These are phyloP conservation scores for Monsonia emarginata DNA, from an alignment of 441 rosid species.

Conservation along the genomic window DNA sequence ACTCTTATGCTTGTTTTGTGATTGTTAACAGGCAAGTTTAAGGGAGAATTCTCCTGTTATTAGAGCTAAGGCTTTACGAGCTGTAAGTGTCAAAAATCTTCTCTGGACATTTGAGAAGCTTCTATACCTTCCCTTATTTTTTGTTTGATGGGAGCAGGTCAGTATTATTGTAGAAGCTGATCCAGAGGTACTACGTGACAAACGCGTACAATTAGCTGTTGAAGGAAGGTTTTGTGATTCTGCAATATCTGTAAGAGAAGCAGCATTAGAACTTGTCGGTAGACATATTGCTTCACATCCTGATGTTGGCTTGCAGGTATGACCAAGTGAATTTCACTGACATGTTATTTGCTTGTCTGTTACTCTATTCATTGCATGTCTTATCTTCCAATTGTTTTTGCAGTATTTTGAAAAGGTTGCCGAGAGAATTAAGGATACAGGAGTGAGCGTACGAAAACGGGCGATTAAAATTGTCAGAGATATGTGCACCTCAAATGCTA, in stretches of 20 bases:
- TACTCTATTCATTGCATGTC: slow-evolving; percentile 13
- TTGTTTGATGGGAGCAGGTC: slow-evolving; percentile 54
- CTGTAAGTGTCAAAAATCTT: slow-evolving; percentile 45
- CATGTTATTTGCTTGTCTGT: slow-evolving; percentile 10
- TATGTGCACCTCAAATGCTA: slow-evolving; percentile 83
- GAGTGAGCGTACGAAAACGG: slow-evolving; percentile 95
- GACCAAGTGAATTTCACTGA: slow-evolving; percentile 9
- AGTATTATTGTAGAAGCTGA: slow-evolving; percentile 96
- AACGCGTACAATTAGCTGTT: slow-evolving; percentile 90
- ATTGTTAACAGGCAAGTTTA: slow-evolving; percentile 69
- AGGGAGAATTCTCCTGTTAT: slow-evolving; percentile 93
- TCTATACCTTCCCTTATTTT: slow-evolving; percentile 12
- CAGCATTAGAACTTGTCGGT: slow-evolving; percentile 97
- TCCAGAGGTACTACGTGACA: slow-evolving; percentile 90
- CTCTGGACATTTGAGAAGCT: neutral
- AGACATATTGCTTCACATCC: slow-evolving; percentile 98
- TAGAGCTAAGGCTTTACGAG: slow-evolving; percentile 92
- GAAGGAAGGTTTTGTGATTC: slow-evolving; percentile 99
- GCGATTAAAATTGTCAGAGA: slow-evolving; percentile 92
- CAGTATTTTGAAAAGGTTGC: slow-evolving; percentile 99
- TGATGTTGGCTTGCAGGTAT: slow-evolving; percentile 88
- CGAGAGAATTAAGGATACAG: slow-evolving; percentile 96
- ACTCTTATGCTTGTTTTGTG: slow-evolving; percentile 23
- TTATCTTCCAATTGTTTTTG: slow-evolving; percentile 13
- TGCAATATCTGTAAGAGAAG: slow-evolving; percentile 97